Conservation (phyloP, 345 rosid species). For the Salix exigua region DNA sequence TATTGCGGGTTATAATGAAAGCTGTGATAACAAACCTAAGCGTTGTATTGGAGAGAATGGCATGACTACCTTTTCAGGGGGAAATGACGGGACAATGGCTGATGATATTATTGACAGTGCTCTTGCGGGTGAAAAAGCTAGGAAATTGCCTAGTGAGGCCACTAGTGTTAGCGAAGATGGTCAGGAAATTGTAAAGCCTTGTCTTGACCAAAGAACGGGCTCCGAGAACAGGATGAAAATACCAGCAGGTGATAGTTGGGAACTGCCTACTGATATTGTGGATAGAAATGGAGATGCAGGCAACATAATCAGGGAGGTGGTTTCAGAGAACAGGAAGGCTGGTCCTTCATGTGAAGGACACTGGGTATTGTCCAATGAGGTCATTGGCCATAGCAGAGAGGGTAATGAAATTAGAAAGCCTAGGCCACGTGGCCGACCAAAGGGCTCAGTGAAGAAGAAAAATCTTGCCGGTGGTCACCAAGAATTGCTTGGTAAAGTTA, state of each 20-base stretch:
- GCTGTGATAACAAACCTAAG: too few species aligned
- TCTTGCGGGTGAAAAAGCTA: not conserved
- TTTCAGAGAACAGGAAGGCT: not conserved
- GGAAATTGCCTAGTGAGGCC: not conserved
- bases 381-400: not conserved
- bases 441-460: constrained; percentile 10
- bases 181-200: not conserved
- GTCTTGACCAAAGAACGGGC: not conserved
- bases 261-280: not conserved
- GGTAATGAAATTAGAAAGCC: not conserved
- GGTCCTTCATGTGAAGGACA: not conserved
- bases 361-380: not conserved
- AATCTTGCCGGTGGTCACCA: constrained; percentile 1
- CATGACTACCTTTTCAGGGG: too few species aligned
- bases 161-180: not conserved
- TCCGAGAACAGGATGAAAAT: not conserved
- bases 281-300: not conserved
- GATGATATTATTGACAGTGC: not conserved
- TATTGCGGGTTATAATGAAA: too few species aligned
- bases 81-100: not conserved
- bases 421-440: constrained; percentile 8
- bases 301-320: not conserved
- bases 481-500: not conserved
- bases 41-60: too few species aligned
- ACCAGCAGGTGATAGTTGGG: not conserved